Evolutionary conservation across 2,329 filamentous ascomycete genomes (phyloP), one percentile per base, ranked within the genome.

Genomic region (Trichoderma simmonsii): DNA sequence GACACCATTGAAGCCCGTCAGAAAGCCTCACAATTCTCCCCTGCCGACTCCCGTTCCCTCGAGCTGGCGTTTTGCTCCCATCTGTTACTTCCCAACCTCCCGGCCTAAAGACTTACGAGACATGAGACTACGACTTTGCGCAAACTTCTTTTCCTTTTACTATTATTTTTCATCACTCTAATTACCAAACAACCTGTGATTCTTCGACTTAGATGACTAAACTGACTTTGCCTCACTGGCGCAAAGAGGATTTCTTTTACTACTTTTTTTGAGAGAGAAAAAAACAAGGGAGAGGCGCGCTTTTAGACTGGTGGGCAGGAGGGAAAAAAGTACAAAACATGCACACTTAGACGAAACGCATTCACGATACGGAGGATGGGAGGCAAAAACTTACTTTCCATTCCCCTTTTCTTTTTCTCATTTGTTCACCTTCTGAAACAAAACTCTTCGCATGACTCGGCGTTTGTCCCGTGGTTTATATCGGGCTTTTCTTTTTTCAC

Each of bases 1-100:
- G 80, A 83, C 30, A 77, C 78, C 1, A 79, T 83, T 15, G 77
- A 80, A 51, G 75, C 82, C 48, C 86, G 87, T 43, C 86, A 87
- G 71, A 84, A 86, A 62, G 82, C 85, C 26, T 85, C 86, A 4
- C 82, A 85, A 48, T 89, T 89, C 75, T 86, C 82, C 4, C 82
- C 82, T 18, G 81, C 82, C 54, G 82, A 86, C 74, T 86, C 85
- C 9, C 82, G 85, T 36, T 87, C 85, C 51, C 82, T 85, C 57
- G 86, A 87, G 75, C 78, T 87, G 54, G 83, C 84, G 72, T 86
- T 86, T 73, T 86, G 83, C 75, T 85, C 85, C 7, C 82, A 84
- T 59, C 82, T 86, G 51, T 78, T 87, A 39, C 80, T 86, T 28
- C 82, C 83, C 8, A 81, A 80, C 72, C 67, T 74, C 4, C 28